Conservation (phyloP, 768 basidiomycete genomes). For the Auriscalpium vulgare region DNA sequence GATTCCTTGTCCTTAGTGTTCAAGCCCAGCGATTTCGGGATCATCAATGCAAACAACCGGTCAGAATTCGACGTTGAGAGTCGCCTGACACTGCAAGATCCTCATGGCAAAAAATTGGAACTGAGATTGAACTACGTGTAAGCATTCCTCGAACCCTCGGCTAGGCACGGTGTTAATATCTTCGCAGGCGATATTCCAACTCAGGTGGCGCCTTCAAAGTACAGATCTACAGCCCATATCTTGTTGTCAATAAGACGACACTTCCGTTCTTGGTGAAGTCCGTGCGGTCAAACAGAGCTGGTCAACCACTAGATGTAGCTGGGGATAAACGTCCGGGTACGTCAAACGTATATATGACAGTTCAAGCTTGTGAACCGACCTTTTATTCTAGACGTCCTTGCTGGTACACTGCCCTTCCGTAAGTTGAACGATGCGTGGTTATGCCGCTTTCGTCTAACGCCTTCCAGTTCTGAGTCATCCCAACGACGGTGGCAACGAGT, state of each 20-base stretch:
- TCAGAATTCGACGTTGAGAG: slow-evolving; percentile 84
- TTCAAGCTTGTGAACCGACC: background rate
- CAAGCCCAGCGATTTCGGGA: slow-evolving; percentile 92
- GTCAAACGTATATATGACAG: slow-evolving; percentile 7
- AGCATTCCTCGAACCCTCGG: slow-evolving; percentile 22
- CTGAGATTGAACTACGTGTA: slow-evolving; percentile 88
- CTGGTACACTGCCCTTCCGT: slow-evolving; percentile 73
- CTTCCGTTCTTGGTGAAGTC: slow-evolving; percentile 72
- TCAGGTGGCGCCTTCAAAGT: slow-evolving; percentile 95
- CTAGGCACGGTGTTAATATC: background rate
- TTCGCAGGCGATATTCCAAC: slow-evolving; percentile 62
- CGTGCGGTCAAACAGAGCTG: slow-evolving; percentile 50
- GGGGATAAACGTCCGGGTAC: slow-evolving; percentile 65
- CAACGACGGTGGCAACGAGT: slow-evolving; percentile 73
- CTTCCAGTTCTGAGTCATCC: slow-evolving; percentile 78
- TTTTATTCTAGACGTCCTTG: slow-evolving; percentile 28
- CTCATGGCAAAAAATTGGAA: slow-evolving; percentile 65
- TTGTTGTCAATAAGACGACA: slow-evolving; percentile 89
- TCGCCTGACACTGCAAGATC: slow-evolving; percentile 64
- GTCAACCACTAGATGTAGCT: slow-evolving; percentile 71
- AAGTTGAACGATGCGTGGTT: slow-evolving; percentile 26
- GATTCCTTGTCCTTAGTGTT: slow-evolving; percentile 45
- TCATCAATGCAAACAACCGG: slow-evolving; percentile 90
- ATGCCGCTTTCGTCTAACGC: background rate
- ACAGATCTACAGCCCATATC: slow-evolving; percentile 86